These are phyloP conservation scores for Capsicum chinense DNA, from an alignment of 257 asterid genomes.

Conservation along the genomic window DNA sequence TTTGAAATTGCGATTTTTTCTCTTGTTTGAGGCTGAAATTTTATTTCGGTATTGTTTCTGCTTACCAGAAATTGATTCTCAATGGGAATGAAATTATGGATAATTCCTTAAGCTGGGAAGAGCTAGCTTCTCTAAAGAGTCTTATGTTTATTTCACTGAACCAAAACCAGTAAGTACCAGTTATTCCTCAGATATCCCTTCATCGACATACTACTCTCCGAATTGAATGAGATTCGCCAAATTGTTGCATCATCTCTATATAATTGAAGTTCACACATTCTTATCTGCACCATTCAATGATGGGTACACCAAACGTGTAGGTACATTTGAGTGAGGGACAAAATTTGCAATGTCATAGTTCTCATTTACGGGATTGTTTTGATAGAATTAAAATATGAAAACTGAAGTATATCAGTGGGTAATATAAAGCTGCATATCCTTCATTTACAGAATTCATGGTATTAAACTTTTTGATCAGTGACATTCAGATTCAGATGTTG, in stretches of 20 bases:
- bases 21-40: slow-evolving; percentile 22
- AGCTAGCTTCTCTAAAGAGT: slow-evolving; percentile 63
- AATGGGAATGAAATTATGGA: slow-evolving; percentile 59
- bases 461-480: slow-evolving; percentile 2
- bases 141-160: slow-evolving; percentile 63
- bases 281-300: neutral
- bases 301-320: neutral
- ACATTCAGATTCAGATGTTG: slow-evolving; percentile 16
- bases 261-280: neutral
- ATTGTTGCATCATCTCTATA: neutral
- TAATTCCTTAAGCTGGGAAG: slow-evolving; percentile 76
- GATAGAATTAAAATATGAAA: neutral
- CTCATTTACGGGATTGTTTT: slow-evolving; percentile 3
- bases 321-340: neutral
- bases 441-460: neutral
- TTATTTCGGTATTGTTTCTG: slow-evolving; percentile 21
- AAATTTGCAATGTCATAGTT: slow-evolving; percentile 17
- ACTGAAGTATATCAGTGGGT: neutral
- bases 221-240: neutral
- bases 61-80: slow-evolving; percentile 69
- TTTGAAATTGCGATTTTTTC: slow-evolving; percentile 28
- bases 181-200: slow-evolving; percentile 18
- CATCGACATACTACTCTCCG: neutral
- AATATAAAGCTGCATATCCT: neutral
- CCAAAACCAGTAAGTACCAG: slow-evolving; percentile 62